Base-by-base conservation (phyloP, 345 rosid species). In the Populus ilicifolia region DNA sequence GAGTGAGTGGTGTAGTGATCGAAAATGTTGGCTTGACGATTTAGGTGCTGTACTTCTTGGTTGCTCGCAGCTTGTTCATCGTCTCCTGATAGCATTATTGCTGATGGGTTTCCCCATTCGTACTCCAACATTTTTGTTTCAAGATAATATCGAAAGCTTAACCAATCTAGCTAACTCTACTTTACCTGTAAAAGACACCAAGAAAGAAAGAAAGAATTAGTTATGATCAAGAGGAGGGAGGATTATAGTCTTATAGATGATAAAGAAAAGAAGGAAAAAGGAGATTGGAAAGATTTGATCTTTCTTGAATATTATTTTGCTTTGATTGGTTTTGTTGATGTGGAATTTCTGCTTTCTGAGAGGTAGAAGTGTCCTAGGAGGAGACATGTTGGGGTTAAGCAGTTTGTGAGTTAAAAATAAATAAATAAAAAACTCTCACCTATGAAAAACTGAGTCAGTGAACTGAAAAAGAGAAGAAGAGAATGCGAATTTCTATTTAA, bases 61-160 rank as follows among this genome's bases (percentile, higher is more conserved):
- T 33, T 69, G 56, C 25, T 83, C 88, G 16, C 79, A 90, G 67
- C 69, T 69, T 13, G 82, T 72, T 59, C 48, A 23, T 87, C 88
- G 8, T 84, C 87, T 17, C 84, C 81, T 9, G 91, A 77, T 16
- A 92, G 65, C 54, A 91, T 80, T 13, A 92, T 82, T 2, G 85
- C 25, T 1, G 94, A 80, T 2, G 93, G 86, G 82, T 89, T 90
- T 50, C 89, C 96, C 98, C 98, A 94, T 75, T 89, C 97, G 85
- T 92, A 94, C 77, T 89, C 98, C 89, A 92, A 64, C 98, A 94
- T 94, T 80, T 79, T 82, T n/a, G n/a, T 23, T 5, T 9, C 29
- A 9, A 8, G 64, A 59, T 11, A 59, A 59, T 23, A 23, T n/a
- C 29, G 25, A 59, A 59, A n/a, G 23, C 64, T 59, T 59, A 59